Evolutionary conservation across 805 yeast species (phyloP), one percentile per base, ranked within the genome.

Genomic region (Pichia phayaonensis): DNA sequence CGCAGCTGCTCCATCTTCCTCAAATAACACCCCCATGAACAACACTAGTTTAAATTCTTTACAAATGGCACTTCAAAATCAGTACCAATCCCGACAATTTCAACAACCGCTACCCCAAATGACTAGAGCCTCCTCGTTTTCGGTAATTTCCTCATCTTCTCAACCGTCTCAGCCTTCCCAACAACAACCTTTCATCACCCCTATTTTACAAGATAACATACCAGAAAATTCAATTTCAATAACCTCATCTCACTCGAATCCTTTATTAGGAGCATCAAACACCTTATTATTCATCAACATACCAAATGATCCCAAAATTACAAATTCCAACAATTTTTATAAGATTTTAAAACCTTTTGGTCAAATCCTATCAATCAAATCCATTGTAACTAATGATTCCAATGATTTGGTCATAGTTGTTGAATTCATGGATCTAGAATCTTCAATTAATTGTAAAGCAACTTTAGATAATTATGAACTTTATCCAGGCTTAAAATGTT

Each of bases 381-480:
- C 87, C 20, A 71, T 89, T 43, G 69, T 73, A 22, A 66, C 69
- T 48, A 62, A 61, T 26, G 60, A 59, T 18, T 60, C 60, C 41
- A 58, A 59, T 20, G 71, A 68, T 46, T 51, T 68, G 44, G 64
- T 67, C 29, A 87, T 84, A 1, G 72, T 90, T 50, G 84, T 87
- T 22, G 94, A 86, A 64, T 90, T 87, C 65, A 75, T 77, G 4
- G 71, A 77, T 26, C 68, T 85, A 7, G 96, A 88, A 47, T 71
- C 80, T 31, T 95, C 99, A 10, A 80, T 86, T 74, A 77, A 75
- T 45, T 89, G 96, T 47, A 82, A 83, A 61, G 85, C 87, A 16
- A 79, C 75, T 46, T 76, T 90, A 61, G 88, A 86, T 61, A 95
- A 90, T 55, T 81, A 83, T 56, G 97, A 92, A 61, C 73, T 92